These are phyloP conservation scores for Lactarius sanguifluus DNA, from an alignment of 768 basidiomycete species.

Conservation along the genomic window DNA sequence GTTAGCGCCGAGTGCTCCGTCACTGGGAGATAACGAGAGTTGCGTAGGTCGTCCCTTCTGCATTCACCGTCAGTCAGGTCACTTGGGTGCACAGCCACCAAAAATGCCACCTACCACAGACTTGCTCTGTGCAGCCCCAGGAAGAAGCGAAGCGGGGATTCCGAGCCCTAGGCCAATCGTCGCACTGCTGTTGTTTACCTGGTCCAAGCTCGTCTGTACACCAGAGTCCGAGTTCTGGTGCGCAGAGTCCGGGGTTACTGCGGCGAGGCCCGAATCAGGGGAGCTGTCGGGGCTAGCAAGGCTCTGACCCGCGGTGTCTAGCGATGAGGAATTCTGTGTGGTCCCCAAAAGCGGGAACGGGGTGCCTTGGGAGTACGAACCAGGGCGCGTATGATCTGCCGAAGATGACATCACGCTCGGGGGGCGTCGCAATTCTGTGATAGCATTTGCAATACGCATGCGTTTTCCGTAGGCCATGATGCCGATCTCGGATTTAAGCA, in stretches of 20 bases:
- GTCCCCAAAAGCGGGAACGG: constrained; percentile 25
- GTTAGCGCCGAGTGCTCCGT: constrained; percentile 52
- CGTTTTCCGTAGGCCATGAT: constrained; percentile 95
- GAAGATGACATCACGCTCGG: constrained; percentile 52
- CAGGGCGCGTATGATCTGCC: constrained; percentile 38
- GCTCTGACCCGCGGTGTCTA: constrained; percentile 31
- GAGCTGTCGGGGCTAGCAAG: constrained; percentile 39
- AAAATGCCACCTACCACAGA: constrained; percentile 2
- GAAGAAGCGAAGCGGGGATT: constrained; percentile 24
- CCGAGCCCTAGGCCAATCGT: constrained; percentile 38
- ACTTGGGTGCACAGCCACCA: neutral
- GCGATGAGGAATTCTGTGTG: constrained; percentile 23
- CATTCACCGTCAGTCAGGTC: constrained; percentile 10
- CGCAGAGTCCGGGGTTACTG: constrained; percentile 4
- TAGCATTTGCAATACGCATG: constrained; percentile 88
- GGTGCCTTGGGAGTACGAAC: constrained; percentile 37
- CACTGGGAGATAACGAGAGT: constrained; percentile 60
- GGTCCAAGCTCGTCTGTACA: constrained; percentile 4
- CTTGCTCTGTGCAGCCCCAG: constrained; percentile 1
- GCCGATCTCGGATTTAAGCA: constrained; percentile 91
- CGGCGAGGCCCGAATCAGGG: constrained; percentile 29
- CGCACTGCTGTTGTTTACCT: constrained; percentile 24
- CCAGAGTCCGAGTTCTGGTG: constrained; percentile 27
- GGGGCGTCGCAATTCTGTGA: constrained; percentile 79
- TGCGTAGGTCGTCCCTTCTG: constrained; percentile 52